Evolutionary conservation across 2,329 filamentous ascomycete species (phyloP), one percentile per base, ranked within the genome.

Genomic region (Orbilia quercus): DNA sequence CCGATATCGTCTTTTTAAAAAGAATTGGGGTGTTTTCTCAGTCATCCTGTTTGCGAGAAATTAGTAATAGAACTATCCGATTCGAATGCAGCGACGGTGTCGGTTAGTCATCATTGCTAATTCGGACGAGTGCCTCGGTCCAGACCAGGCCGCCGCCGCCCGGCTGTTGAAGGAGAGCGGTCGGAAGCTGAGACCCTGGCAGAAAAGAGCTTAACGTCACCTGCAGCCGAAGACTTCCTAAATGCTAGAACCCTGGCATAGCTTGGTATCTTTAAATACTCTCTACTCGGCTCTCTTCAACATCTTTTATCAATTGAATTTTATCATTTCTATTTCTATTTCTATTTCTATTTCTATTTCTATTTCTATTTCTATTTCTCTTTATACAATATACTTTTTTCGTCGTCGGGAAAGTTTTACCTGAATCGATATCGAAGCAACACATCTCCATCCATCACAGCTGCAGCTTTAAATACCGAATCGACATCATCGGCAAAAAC

Each of bases 51-150:
- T 31, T 5, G 50, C 7, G 22, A 25, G 23, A 16, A 38, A 54
- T 57, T 57, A 44, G 53, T 57, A 57, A 57, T 50, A 14, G 45
- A 12, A 50, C 28, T 36, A 11, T 11, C 50, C 50, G 50, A 40
- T 16, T n/a, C n/a, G n/a, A n/a, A n/a, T 23, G 12, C 25, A 7
- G 16, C 34, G 20, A 47, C 44, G 7, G 7, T n/a, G n/a, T 4
- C 28, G 28, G 45, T 67, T 67, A 53, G 63, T 67, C 44, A 67
- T 67, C 63, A 54, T 54, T 62, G 42, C 60, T 31, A 28, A 42
- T 34, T 23, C 31, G 12, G 42, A 18, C 16, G 42, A 31, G 28
- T 9, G 51, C 66, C 66, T 71, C 66, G 66, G 66, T 38, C 57
- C 66, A 63, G 66, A 36, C 50, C 63, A 57, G 66, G 57, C 66